These are phyloP conservation scores for Thuidium tamariscinum DNA, from an alignment of 225 moss, liverwort and hornwort genomes.

Conservation along the genomic window DNA sequence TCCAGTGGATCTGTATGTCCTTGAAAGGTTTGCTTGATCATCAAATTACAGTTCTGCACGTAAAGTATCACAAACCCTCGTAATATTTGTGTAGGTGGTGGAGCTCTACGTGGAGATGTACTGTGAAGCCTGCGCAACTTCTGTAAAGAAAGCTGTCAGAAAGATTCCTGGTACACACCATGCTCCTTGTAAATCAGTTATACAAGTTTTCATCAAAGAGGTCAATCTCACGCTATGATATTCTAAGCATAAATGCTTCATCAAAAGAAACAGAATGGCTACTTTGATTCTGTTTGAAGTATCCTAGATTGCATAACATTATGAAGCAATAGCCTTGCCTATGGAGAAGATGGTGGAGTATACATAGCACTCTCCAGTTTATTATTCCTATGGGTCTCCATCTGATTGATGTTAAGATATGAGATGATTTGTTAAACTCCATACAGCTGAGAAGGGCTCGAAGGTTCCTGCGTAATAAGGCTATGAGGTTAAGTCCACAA, in stretches of 20 bases:
- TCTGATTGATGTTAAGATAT: too few species aligned
- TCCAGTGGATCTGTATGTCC: background rate
- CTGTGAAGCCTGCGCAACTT: constrained; percentile 32
- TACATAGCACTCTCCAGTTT: background rate
- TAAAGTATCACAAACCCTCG: background rate
- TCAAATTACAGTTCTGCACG: background rate
- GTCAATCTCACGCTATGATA: background rate
- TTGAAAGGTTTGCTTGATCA: background rate
- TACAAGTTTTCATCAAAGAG: background rate
- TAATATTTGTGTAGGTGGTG: constrained; percentile 21
- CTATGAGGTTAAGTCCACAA: background rate
- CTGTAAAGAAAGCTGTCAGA: constrained; percentile 30
- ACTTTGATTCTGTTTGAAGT: background rate
- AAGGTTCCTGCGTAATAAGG: background rate
- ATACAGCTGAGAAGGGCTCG: background rate
- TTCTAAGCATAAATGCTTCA: background rate
- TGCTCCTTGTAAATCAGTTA: background rate
- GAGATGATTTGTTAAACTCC: background rate
- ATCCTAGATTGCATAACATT: background rate
- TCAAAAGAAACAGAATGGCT: background rate
- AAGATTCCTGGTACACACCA: constrained; percentile 20
- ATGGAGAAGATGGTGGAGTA: background rate
- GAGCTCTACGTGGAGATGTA: constrained; percentile 48
- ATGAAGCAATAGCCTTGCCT: background rate
- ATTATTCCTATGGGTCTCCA: background rate